These are phyloP conservation scores for Pyricularia pennisetigena DNA, from an alignment of 2,329 filamentous ascomycete species.

Conservation along the genomic window DNA sequence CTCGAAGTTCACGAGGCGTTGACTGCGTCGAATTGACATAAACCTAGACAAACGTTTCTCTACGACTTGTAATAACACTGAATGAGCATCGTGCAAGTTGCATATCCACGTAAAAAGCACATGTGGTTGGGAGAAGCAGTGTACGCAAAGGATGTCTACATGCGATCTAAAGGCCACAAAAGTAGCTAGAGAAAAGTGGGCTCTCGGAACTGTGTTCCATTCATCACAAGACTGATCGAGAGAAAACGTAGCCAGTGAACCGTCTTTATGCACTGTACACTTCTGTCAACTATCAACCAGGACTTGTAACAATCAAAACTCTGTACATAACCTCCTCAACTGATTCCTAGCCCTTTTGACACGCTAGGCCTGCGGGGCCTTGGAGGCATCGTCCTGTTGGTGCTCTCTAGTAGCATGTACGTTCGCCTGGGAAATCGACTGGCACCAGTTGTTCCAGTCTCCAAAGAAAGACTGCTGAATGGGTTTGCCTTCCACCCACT, in stretches of 20 bases:
- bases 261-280: not conserved
- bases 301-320: not conserved
- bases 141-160: not conserved
- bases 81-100: not conserved
- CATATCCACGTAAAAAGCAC: too few species aligned
- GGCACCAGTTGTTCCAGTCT: conserved; percentile 64
- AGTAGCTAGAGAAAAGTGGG: not conserved
- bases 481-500: conserved; percentile 47
- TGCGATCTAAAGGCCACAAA: not conserved
- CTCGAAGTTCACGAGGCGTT: not conserved
- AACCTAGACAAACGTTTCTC: conserved; percentile 1
- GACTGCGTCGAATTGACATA: not conserved
- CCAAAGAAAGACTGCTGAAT: conserved; percentile 57
- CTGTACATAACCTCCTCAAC: not conserved
- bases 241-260: not conserved
- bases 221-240: not conserved
- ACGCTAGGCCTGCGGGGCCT: not conserved
- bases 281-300: not conserved
- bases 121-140: too few species aligned
- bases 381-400: not conserved
- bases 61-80: conserved; percentile 1
- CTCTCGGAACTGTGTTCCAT: not conserved
- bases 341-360: not conserved
- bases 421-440: conserved; percentile 9
- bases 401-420: not conserved